Base-by-base conservation (phyloP, 257 asterid genomes). In the Plectranthus barbatus region DNA sequence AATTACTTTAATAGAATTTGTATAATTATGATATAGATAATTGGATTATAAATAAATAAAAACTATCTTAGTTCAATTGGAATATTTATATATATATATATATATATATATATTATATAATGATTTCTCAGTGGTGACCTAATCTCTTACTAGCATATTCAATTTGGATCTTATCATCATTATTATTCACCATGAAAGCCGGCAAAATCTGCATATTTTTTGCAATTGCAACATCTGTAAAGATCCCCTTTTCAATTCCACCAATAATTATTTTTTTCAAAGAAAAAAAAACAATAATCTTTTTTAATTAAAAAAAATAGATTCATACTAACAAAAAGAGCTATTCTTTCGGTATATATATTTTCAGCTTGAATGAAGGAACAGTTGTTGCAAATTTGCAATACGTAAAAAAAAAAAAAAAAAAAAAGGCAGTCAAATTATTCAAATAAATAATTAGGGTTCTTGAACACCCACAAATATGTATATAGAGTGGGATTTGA, bases 341-440 rank as follows among this genome's bases (percentile, higher is more conserved):
- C 1, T 33, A 56, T 33, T 18, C 33, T 56, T 13, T 48, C 41
- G 67, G 48, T 23, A 41, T 19, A 58, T 65, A 19, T 4, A 5
- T 58, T 52, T 51, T 14, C 24, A 58, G 50, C 21, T 58, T 37
- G 9, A 69, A 59, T 60, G 24, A 10, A 49, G 69, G 49, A 62
- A 45, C 40, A 42, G 45, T 34, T 31, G 15, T 31, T 54, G 46
- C 53, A 49, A 13, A 26, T n/a, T n/a, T n/a, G n/a, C n/a, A n/a
- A 17, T 1, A 26, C 2, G 31, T 2, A 26, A 26, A 26, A 26
- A 26, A 26, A 26, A 26, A 5, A 26, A 26, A 26, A 26, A 26
- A 26, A 15, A 56, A 34, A 56, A 17, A 17, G 31, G n/a, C 9
- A 40, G 6, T 12, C 3, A 19, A 26, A 39, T 40, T 40, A 40